Conservation (phyloP, 331 rosid species). For the Cydonia oblonga region DNA sequence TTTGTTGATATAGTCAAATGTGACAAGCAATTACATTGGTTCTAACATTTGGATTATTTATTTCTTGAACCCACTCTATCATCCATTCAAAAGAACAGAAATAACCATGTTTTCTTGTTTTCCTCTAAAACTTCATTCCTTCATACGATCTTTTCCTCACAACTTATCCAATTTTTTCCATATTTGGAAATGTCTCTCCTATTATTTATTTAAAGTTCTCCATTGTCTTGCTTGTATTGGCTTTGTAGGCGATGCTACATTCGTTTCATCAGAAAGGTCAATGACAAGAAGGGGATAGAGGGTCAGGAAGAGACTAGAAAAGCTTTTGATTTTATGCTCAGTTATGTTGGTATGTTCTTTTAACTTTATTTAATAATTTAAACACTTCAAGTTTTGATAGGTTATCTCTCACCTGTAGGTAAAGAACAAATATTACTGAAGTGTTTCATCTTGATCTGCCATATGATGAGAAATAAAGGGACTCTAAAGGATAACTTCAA, state of each 20-base stretch:
- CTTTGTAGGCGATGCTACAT: constrained; percentile 79
- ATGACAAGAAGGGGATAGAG: constrained; percentile 78
- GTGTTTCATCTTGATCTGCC: not conserved
- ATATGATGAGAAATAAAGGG: not conserved
- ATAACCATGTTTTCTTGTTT: not conserved
- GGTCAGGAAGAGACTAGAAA: constrained; percentile 99
- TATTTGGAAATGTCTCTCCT: not conserved
- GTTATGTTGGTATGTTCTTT: constrained; percentile 58
- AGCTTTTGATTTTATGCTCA: constrained; percentile 96
- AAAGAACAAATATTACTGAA: not conserved
- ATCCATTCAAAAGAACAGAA: not conserved
- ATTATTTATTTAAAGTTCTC: not conserved
- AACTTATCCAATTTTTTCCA: not conserved
- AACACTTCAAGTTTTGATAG: not conserved
- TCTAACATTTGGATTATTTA: too few relatives aligned
- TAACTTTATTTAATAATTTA: not conserved
- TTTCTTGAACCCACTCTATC: too few relatives aligned
- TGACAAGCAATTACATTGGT: not conserved
- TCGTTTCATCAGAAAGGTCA: constrained; percentile 78
- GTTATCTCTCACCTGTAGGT: not conserved
- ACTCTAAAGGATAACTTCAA: not conserved
- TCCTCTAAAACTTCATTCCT: not conserved
- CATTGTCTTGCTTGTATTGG: constrained; percentile 16
- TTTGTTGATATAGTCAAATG: not conserved
- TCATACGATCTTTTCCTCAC: not conserved